These are phyloP conservation scores for Testicularia cyperi DNA, from an alignment of 1,284 basidiomycete genomes.

Conservation along the genomic window DNA sequence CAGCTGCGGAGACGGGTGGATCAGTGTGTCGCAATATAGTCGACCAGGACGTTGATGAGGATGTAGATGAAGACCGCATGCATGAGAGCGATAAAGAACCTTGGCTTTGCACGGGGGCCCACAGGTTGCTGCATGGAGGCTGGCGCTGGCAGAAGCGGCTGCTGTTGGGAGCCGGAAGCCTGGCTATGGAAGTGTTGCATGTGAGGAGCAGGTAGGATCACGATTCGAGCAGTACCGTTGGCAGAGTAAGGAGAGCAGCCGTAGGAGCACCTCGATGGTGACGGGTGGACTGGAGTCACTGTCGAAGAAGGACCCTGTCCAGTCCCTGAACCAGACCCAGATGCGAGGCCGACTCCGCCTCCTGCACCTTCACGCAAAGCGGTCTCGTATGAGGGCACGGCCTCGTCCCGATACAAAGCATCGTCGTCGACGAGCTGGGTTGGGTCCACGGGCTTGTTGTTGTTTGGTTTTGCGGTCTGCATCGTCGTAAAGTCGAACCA, in stretches of 20 bases:
- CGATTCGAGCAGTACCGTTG: slow-evolving; percentile 20
- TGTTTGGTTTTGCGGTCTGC: neutral
- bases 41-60: slow-evolving; percentile 23
- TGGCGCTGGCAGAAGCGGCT: slow-evolving; percentile 11
- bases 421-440: too few relatives aligned
- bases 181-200: slow-evolving; percentile 2
- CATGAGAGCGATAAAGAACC: slow-evolving; percentile 26
- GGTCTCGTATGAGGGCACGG: slow-evolving; percentile 39
- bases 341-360: slow-evolving; percentile 9
- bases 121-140: slow-evolving; percentile 2
- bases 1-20: neutral
- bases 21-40: slow-evolving; percentile 20
- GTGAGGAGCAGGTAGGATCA: slow-evolving; percentile 28
- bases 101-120: slow-evolving; percentile 10
- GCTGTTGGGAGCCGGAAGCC: neutral
- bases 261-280: too few relatives aligned
- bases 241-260: slow-evolving; percentile 30
- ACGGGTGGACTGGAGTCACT: too few relatives aligned
- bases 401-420: slow-evolving; percentile 21
- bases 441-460: neutral
- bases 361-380: slow-evolving; percentile 26
- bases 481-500: too few relatives aligned
- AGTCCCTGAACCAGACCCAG: too few relatives aligned
- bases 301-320: too few relatives aligned
- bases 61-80: slow-evolving; percentile 33